A percentile compares a stretch with the other conserved stretches of the same genome.
Evolutionary conservation across 495 filamentous ascomycete species (phyloP).

Genomic region (Hypoxylon subgilvum): DNA sequence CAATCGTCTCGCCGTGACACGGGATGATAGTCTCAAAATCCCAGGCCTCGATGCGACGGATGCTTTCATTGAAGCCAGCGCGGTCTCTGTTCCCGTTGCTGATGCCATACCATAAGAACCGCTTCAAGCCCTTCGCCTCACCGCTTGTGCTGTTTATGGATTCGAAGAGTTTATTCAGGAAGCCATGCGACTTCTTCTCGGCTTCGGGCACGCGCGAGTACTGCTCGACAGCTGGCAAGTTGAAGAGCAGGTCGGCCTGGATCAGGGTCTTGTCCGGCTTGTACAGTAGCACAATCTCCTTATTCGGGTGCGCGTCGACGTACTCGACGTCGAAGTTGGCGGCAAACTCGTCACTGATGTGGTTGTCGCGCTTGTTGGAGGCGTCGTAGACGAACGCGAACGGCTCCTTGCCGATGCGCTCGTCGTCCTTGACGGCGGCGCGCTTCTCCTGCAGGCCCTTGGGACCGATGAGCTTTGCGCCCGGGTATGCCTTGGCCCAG

Average conservation of each 20-base stretch:
- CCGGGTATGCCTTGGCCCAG: conserved; percentile 80
- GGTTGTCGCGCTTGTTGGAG: conserved; percentile 39
- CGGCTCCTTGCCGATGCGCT: conserved; percentile 68
- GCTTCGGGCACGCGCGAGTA: conserved; percentile 67
- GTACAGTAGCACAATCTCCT: conserved; percentile 86
- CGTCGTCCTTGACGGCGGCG: conserved; percentile 56
- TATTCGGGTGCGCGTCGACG: conserved; percentile 77
- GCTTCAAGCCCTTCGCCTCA: conserved; percentile 73
- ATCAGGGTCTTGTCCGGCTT: conserved; percentile 83
- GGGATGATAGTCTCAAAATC: conserved; percentile 87
- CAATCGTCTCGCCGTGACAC: conserved; percentile 92
- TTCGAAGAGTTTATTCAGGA: conserved; percentile 68
- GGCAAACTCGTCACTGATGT: conserved; percentile 79
- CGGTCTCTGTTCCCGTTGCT: conserved; percentile 64
- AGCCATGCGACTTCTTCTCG: conserved; percentile 59
- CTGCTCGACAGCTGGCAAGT: conserved; percentile 86
- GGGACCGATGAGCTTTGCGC: conserved; percentile 79
- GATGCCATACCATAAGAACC: conserved; percentile 80
- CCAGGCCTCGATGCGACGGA: conserved; percentile 74
- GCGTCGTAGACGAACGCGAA: conserved; percentile 69
- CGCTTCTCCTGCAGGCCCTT: conserved; percentile 89
- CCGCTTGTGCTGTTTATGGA: conserved; percentile 66
- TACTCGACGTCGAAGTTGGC: conserved; percentile 85
- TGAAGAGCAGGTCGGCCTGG: conserved; percentile 90
- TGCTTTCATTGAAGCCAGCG: conserved; percentile 68